These are phyloP conservation scores for Cinchona pubescens DNA, from an alignment of 257 asterid genomes.

Conservation along the genomic window DNA sequence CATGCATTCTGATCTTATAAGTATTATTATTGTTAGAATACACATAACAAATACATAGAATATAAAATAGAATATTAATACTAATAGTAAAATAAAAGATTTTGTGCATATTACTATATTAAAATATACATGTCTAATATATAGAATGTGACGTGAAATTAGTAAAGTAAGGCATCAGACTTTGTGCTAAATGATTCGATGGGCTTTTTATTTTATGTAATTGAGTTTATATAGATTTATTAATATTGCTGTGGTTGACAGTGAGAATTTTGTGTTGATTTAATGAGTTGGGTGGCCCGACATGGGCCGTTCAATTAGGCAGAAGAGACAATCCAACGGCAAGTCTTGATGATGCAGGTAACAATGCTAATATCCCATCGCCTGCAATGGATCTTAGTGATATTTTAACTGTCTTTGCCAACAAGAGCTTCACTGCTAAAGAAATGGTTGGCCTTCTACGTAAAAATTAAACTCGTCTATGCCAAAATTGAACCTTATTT, in stretches of 20 bases:
- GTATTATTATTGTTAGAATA: no score
- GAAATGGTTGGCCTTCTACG: slow-evolving; percentile 68
- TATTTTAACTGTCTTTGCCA: slow-evolving; percentile 43
- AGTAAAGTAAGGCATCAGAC: no score
- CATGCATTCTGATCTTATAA: no score
- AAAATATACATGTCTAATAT: no score
- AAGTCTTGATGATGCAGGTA: slow-evolving; percentile 41
- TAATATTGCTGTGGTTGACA: background rate
- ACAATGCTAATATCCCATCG: slow-evolving; percentile 43
- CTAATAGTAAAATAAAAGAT: no score
- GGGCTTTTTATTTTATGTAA: no score
- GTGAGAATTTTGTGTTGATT: background rate
- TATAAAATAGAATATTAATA: no score
- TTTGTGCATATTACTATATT: no score
- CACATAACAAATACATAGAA: no score
- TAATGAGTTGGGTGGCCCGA: slow-evolving; percentile 57
- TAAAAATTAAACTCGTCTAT: background rate
- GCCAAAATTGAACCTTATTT: background rate
- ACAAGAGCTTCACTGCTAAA: slow-evolving; percentile 54
- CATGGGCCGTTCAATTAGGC: slow-evolving; percentile 52
- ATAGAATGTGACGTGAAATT: no score
- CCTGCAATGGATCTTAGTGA: slow-evolving; percentile 44
- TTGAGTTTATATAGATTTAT: no score
- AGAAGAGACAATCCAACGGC: slow-evolving; percentile 66
- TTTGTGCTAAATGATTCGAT: no score